Conservation (phyloP, 176 grass and related monocot species). For the Paspalum notatum region DNA sequence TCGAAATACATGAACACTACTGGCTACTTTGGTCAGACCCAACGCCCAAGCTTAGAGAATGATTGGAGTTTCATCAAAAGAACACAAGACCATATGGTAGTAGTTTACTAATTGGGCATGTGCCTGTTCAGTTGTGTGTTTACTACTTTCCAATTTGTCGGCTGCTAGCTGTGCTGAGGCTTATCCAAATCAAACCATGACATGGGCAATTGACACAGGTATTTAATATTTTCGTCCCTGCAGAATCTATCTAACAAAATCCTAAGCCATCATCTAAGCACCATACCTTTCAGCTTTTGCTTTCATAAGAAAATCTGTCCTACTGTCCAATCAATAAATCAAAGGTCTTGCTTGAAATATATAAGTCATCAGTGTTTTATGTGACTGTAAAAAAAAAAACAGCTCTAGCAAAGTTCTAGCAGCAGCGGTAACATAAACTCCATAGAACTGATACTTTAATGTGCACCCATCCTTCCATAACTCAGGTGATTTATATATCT, state of each 20-base stretch:
- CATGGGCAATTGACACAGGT: constrained; percentile 54
- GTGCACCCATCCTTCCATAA: not conserved
- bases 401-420: not conserved
- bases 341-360: not conserved
- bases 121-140: not conserved
- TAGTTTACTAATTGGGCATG: not conserved
- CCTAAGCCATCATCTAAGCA: constrained; percentile 25
- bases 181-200: constrained; percentile 5
- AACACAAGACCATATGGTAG: not conserved
- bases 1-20: not conserved
- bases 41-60: not conserved
- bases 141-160: not conserved
- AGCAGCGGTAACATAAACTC: not conserved
- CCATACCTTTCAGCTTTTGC: constrained; percentile 29
- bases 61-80: not conserved
- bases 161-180: not conserved
- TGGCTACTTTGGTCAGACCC: not conserved
- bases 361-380: not conserved
- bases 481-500: too few relatives aligned
- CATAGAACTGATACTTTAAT: not conserved
- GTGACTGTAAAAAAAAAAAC: not conserved
- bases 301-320: constrained; percentile 20
- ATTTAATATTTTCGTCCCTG: constrained; percentile 53
- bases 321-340: constrained; percentile 4
- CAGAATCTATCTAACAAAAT: constrained; percentile 89